These are phyloP conservation scores for Exophiala spinifera DNA, from an alignment of 2,329 filamentous ascomycete species.

Conservation along the genomic window DNA sequence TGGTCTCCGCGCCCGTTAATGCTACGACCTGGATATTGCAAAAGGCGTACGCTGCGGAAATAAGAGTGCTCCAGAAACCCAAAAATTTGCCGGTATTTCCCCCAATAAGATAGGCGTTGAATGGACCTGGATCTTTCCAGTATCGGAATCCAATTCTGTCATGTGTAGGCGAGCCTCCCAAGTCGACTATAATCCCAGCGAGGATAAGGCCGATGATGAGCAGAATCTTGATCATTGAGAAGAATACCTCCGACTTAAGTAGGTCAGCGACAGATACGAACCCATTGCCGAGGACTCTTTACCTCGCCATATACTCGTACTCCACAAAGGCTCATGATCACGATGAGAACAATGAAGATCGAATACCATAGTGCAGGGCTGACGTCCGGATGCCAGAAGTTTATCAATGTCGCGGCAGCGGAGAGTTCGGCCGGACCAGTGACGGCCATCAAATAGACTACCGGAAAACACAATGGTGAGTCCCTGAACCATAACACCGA, in stretches of 20 bases:
- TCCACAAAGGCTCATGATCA: slow-evolving; percentile 18
- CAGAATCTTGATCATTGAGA: slow-evolving; percentile 9
- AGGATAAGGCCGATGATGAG: slow-evolving; percentile 9
- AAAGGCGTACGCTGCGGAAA: slow-evolving; percentile 41
- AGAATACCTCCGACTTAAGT: background rate
- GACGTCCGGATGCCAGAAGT: slow-evolving; percentile 57
- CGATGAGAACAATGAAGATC: slow-evolving; percentile 36
- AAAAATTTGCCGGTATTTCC: slow-evolving; percentile 44
- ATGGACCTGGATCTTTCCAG: slow-evolving; percentile 56
- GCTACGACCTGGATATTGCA: slow-evolving; percentile 48
- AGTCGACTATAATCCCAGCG: background rate
- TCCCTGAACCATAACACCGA: slow-evolving; percentile 44
- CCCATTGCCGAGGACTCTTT: background rate
- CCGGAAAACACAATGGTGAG: slow-evolving; percentile 40
- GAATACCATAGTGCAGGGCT: slow-evolving; percentile 43
- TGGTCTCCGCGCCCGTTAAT: slow-evolving; percentile 53
- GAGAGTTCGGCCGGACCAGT: slow-evolving; percentile 71
- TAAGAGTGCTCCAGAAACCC: slow-evolving; percentile 42
- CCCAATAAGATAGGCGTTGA: slow-evolving; percentile 57
- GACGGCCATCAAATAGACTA: slow-evolving; percentile 54
- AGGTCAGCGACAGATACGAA: background rate
- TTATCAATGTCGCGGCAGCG: slow-evolving; percentile 60
- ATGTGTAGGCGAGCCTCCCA: background rate
- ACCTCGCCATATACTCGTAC: slow-evolving; percentile 49
- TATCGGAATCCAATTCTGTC: slow-evolving; percentile 44